phyloP scores from a whole-genome alignment of 2,329 filamentous ascomycete genomes.

The Byssothecium circinans region DNA sequence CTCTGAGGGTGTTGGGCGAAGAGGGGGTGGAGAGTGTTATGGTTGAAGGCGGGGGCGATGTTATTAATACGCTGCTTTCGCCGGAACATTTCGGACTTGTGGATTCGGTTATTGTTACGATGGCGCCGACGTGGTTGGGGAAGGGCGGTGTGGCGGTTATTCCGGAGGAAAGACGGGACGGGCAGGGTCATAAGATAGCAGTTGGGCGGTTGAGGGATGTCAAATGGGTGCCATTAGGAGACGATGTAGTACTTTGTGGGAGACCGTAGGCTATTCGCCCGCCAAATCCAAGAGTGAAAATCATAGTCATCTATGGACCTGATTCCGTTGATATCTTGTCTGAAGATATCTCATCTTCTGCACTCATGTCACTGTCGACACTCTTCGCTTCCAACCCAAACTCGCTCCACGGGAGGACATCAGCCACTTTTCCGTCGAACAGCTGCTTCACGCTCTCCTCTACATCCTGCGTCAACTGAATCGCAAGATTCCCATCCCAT shows the following conservation, averaged over 20 bases:
- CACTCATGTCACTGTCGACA: too few species aligned
- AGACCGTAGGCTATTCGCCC: not conserved
- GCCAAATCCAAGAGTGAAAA: not conserved
- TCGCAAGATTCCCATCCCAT: slow-evolving; percentile 33
- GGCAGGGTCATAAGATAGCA: slow-evolving; percentile 54
- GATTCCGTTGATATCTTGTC: too few species aligned
- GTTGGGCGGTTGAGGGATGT: slow-evolving; percentile 68
- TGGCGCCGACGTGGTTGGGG: slow-evolving; percentile 90
- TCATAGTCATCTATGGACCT: too few species aligned
- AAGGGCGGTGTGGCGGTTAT: slow-evolving; percentile 77
- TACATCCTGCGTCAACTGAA: slow-evolving; percentile 24
- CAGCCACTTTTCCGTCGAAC: slow-evolving; percentile 22
- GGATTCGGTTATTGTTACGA: slow-evolving; percentile 80
- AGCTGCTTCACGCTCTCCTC: slow-evolving; percentile 34
- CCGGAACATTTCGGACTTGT: slow-evolving; percentile 63
- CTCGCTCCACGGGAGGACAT: slow-evolving; percentile 30
- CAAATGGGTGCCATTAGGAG: slow-evolving; percentile 75
- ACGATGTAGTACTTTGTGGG: slow-evolving; percentile 82
- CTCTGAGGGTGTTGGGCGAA: slow-evolving; percentile 60
- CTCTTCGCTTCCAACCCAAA: not conserved
- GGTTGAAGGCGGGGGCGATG: slow-evolving; percentile 82
- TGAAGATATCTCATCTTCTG: too few species aligned
- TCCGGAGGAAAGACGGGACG: slow-evolving; percentile 61
- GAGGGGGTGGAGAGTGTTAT: slow-evolving; percentile 77
- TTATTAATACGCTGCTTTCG: slow-evolving; percentile 80